Conservation (phyloP, 257 asterid species). For the Gentiana dahurica region DNA sequence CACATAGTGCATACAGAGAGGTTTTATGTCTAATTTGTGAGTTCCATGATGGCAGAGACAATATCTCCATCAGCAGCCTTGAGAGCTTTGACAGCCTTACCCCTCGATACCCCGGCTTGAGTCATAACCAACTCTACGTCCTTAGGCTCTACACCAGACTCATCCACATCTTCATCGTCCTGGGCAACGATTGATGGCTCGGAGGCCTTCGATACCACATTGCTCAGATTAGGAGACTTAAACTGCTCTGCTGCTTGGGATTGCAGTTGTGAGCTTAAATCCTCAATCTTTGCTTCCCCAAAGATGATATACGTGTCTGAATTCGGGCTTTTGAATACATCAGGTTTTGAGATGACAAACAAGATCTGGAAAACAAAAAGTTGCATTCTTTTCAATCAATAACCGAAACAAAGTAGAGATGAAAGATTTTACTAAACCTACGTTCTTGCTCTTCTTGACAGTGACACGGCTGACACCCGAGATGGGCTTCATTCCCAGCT, state of each 20-base stretch:
- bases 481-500: slow-evolving; percentile 60
- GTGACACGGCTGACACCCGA: slow-evolving; percentile 54
- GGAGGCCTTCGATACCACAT: slow-evolving; percentile 33
- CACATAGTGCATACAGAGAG: not conserved
- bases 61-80: slow-evolving; percentile 62
- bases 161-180: slow-evolving; percentile 65
- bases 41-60: slow-evolving; percentile 72
- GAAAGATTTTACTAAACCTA: slow-evolving; percentile 9
- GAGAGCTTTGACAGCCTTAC: slow-evolving; percentile 53
- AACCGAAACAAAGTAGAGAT: not conserved
- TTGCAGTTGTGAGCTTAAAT: slow-evolving; percentile 49
- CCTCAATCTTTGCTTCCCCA: slow-evolving; percentile 58
- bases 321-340: slow-evolving; percentile 58
- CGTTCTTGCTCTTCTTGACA: slow-evolving; percentile 55
- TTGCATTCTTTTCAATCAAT: not conserved
- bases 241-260: slow-evolving; percentile 53
- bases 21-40: slow-evolving; percentile 37
- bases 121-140: slow-evolving; percentile 66
- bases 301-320: slow-evolving; percentile 48
- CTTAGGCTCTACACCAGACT: slow-evolving; percentile 53
- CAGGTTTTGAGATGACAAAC: slow-evolving; percentile 52
- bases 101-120: slow-evolving; percentile 56
- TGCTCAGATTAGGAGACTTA: slow-evolving; percentile 31
- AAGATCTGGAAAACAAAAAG: slow-evolving; percentile 41
- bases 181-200: slow-evolving; percentile 38